Evolutionary conservation across 768 basidiomycete species (phyloP).

Genomic region (Mycena chlorophos): DNA sequence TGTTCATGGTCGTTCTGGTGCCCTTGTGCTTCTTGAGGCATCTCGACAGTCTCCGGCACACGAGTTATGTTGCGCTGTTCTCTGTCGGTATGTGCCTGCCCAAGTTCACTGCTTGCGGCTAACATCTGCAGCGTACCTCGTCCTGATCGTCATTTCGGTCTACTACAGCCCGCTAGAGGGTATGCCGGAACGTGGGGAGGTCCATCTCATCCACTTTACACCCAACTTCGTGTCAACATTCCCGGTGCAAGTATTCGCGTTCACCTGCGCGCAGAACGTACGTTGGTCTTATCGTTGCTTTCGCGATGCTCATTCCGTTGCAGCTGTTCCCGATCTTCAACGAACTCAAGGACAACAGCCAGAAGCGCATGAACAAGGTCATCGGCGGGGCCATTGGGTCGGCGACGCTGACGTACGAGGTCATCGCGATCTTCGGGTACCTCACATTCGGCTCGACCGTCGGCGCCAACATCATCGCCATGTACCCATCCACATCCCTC

Average conservation of each 20-base stretch:
- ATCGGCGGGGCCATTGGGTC: conserved; percentile 85
- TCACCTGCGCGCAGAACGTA: conserved; percentile 85
- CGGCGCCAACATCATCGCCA: conserved; percentile 90
- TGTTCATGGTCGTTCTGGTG: conserved; percentile 73
- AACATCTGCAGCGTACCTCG: conserved; percentile 60
- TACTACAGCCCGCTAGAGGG: conserved; percentile 75
- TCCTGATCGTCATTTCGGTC: conserved; percentile 76
- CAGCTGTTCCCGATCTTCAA: conserved; percentile 88
- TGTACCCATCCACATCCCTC: conserved; percentile 87
- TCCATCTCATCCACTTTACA: conserved; percentile 72
- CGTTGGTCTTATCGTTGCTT: not conserved
- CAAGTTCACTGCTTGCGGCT: conserved; percentile 1
- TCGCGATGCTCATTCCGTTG: not conserved
- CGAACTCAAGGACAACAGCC: conserved; percentile 80
- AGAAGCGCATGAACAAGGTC: conserved; percentile 82
- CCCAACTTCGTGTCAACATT: conserved; percentile 80
- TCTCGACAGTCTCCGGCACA: conserved; percentile 84
- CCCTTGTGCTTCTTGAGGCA: conserved; percentile 83
- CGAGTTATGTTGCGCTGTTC: conserved; percentile 88
- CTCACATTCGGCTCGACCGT: conserved; percentile 91
- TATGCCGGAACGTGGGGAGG: conserved; percentile 62
- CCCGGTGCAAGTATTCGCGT: conserved; percentile 92
- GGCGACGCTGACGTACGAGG: conserved; percentile 81
- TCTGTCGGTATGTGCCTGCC: conserved; percentile 69
- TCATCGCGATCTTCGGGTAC: conserved; percentile 88